A percentile compares a stretch with the other conserved stretches of the same genome.
phyloP scores from a whole-genome alignment of 2,329 filamentous ascomycete species.

The Fusarium algeriense region DNA sequence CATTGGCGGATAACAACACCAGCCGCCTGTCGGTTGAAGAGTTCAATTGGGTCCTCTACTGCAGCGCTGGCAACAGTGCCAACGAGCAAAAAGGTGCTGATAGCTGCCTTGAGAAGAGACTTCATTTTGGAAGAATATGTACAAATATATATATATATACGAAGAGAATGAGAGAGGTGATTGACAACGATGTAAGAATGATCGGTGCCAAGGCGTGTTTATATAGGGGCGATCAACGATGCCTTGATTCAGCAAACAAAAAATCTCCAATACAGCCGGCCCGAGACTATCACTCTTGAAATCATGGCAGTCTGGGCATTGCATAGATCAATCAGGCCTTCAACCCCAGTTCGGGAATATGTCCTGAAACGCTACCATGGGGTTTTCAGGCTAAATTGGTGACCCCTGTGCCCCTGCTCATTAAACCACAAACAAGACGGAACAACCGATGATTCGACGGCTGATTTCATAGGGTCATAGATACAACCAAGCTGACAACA shows the following conservation, averaged over 20 bases:
- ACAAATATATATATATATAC: background rate
- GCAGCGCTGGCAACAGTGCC: slow-evolving; percentile 49
- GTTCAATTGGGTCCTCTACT: slow-evolving; percentile 52
- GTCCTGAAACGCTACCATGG: background rate
- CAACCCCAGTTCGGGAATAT: background rate
- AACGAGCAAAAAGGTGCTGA: slow-evolving; percentile 39
- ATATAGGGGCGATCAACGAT: slow-evolving; percentile 8
- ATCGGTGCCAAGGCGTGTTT: slow-evolving; percentile 3
- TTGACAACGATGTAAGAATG: background rate
- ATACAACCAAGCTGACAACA: slow-evolving; percentile 6
- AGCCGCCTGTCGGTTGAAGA: slow-evolving; percentile 54
- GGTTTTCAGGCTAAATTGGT: slow-evolving; percentile 19
- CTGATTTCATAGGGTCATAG: background rate
- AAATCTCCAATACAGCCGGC: background rate
- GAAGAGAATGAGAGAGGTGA: background rate
- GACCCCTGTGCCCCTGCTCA: slow-evolving; percentile 3
- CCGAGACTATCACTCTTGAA: background rate
- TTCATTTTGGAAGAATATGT: slow-evolving; percentile 19
- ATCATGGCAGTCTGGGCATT: background rate
- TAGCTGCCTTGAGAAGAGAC: slow-evolving; percentile 15
- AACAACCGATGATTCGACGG: background rate
- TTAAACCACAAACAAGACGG: background rate
- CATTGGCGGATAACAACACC: slow-evolving; percentile 62
- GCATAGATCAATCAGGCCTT: background rate
- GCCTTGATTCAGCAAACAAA: background rate